Evolutionary conservation across 176 grass and related monocot species (phyloP).

Genomic region (Saccharum officinarum): DNA sequence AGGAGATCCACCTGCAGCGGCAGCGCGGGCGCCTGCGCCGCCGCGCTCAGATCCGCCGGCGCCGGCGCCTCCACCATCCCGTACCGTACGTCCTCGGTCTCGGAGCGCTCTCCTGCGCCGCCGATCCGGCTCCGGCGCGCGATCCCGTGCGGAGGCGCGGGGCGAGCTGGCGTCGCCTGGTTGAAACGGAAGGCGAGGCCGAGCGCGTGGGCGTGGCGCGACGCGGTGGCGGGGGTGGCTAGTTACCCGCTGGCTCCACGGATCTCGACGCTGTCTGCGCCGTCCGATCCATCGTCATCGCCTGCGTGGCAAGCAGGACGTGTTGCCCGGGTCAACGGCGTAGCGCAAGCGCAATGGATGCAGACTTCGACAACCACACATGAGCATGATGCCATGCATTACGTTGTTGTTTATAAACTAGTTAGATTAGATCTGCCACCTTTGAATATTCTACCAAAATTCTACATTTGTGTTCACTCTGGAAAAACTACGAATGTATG

Average conservation of each 20-base stretch:
- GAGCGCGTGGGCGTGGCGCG: slow-evolving; percentile 16
- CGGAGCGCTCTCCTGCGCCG: neutral
- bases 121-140: slow-evolving; percentile 23
- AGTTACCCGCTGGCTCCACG: slow-evolving; percentile 10
- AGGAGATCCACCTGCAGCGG: slow-evolving; percentile 59
- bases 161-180: neutral
- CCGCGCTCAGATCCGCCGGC: slow-evolving; percentile 40
- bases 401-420: neutral
- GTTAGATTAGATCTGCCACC: neutral
- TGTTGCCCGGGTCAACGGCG: slow-evolving; percentile 25
- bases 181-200: neutral
- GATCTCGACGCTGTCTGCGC: neutral
- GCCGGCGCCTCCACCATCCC: slow-evolving; percentile 22
- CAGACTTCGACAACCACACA: slow-evolving; percentile 17
- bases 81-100: neutral
- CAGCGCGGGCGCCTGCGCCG: slow-evolving; percentile 31
- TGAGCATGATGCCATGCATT: neutral
- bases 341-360: neutral
- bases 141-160: neutral
- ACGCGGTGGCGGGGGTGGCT: neutral
- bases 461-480: neutral
- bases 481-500: neutral
- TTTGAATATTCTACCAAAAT: neutral
- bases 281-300: slow-evolving; percentile 22
- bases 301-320: neutral